A percentile compares a stretch with the other conserved stretches of the same genome.
Evolutionary conservation across 2,329 filamentous ascomycete species (phyloP).

Genomic region (Aspergillus sojae): DNA sequence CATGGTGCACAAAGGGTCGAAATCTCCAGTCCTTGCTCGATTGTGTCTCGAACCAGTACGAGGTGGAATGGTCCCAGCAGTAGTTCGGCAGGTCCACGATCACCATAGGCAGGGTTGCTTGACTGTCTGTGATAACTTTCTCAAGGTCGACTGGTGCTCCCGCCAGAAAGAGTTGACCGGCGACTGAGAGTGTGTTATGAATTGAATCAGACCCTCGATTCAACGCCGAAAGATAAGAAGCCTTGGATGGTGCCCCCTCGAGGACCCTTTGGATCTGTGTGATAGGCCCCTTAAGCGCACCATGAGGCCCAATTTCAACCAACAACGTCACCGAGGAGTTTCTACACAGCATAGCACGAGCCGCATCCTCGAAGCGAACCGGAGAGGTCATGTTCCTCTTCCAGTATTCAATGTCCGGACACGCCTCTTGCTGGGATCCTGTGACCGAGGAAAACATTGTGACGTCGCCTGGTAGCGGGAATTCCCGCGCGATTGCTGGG

Average conservation of each 20-base stretch:
- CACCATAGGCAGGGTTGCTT: not conserved
- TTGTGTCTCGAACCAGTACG: constrained; percentile 6
- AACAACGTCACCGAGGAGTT: not conserved
- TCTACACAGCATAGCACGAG: not conserved
- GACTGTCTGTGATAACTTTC: not conserved
- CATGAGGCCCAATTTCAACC: constrained; percentile 13
- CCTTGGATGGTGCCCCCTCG: not conserved
- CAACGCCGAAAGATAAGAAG: not conserved
- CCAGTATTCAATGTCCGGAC: constrained; percentile 1
- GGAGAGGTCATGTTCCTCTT: constrained; percentile 3
- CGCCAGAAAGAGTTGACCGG: constrained; percentile 5
- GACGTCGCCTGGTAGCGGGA: not conserved
- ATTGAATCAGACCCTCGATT: not conserved
- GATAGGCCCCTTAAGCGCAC: constrained; percentile 11
- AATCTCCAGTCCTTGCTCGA: constrained; percentile 9
- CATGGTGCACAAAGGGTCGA: constrained; percentile 2
- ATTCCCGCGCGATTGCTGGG: not conserved
- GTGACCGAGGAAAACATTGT: constrained; percentile 12
- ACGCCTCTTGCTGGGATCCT: not conserved
- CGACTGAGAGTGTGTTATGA: not conserved
- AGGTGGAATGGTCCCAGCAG: constrained; percentile 8
- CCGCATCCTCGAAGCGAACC: constrained; percentile 1
- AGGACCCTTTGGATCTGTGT: constrained; percentile 1
- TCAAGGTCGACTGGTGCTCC: constrained; percentile 7
- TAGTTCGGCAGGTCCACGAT: constrained; percentile 11